phyloP scores from a whole-genome alignment of 305 asterid genomes.

The Fraxinus ornus region DNA sequence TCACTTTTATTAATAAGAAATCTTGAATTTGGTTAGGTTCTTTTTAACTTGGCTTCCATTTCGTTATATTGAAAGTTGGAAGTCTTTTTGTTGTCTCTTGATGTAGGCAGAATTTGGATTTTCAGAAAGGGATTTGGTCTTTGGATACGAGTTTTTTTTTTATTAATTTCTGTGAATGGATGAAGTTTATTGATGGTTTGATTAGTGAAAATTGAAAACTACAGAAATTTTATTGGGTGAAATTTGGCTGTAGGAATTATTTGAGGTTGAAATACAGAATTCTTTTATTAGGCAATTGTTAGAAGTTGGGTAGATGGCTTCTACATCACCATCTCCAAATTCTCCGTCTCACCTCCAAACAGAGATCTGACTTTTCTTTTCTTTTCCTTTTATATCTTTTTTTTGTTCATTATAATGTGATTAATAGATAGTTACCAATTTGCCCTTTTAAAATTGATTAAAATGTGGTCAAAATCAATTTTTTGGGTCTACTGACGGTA shows the following conservation, averaged over 20 bases:
- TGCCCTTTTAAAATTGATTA: no score
- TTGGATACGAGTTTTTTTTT: not conserved
- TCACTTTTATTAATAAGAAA: slow-evolving; percentile 8
- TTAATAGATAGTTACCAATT: no score
- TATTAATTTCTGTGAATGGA: not conserved
- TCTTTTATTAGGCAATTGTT: not conserved
- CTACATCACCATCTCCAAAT: slow-evolving; percentile 43
- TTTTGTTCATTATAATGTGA: no score
- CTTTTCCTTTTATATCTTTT: no score
- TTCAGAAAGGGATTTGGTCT: not conserved
- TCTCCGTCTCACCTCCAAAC: slow-evolving; percentile 2
- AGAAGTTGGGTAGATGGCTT: not conserved
- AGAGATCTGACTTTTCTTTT: no score
- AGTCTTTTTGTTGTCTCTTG: slow-evolving; percentile 1
- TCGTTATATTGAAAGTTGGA: not conserved
- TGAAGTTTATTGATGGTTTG: slow-evolving; percentile 1
- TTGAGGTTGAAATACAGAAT: not conserved
- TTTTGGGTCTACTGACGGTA: no score
- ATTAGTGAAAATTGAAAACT: slow-evolving; percentile 3
- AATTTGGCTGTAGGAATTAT: slow-evolving; percentile 20
- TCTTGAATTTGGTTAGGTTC: slow-evolving; percentile 8
- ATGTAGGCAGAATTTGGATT: slow-evolving; percentile 12
- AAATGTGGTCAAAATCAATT: no score
- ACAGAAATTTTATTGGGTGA: slow-evolving; percentile 14
- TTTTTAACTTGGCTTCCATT: not conserved